Percentiles rank a stretch among this genome's conserved stretches.
phyloP scores from a whole-genome alignment of 2,329 filamentous ascomycete genomes.

The Epicoccum nigrum region DNA sequence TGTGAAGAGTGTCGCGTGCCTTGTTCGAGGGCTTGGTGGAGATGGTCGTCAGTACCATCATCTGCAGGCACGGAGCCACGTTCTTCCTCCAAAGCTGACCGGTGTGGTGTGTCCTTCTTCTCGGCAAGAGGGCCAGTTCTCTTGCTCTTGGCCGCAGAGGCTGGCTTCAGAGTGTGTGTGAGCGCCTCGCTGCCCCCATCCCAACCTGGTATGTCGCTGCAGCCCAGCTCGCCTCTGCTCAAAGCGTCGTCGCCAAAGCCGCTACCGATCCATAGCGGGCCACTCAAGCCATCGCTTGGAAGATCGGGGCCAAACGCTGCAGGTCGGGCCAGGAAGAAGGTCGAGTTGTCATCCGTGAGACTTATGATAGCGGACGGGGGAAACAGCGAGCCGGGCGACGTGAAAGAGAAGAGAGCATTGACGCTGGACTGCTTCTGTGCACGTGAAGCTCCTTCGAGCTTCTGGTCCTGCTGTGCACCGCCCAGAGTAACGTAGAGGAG shows the following conservation, averaged over 20 bases:
- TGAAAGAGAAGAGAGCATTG: constrained; percentile 56
- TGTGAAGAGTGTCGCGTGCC: constrained; percentile 24
- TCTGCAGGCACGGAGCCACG: constrained; percentile 43
- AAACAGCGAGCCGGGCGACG: constrained; percentile 80
- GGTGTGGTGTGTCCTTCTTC: constrained; percentile 7
- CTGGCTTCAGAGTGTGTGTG: constrained; percentile 9
- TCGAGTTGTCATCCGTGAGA: constrained; percentile 96
- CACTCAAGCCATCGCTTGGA: constrained; percentile 77
- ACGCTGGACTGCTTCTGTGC: constrained; percentile 43
- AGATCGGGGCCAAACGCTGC: constrained; percentile 89
- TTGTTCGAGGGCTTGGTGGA: constrained; percentile 61
- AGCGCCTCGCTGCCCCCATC: constrained; percentile 56
- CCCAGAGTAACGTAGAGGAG: constrained; percentile 50
- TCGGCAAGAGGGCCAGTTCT: constrained; percentile 14
- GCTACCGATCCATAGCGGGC: constrained; percentile 90
- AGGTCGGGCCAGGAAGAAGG: constrained; percentile 90
- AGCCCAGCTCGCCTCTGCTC: constrained; percentile 81
- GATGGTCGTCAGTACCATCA: constrained; percentile 85
- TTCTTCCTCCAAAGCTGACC: constrained; percentile 3
- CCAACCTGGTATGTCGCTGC: constrained; percentile 93
- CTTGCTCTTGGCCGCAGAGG: constrained; percentile 13
- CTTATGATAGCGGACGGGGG: constrained; percentile 95
- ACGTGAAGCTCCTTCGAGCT: constrained; percentile 19
- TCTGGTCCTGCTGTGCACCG: constrained; percentile 27
- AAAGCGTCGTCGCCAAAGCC: constrained; percentile 82